Conservation (phyloP, 2,329 filamentous ascomycete species). For the Stagonosporopsis chrysanthemi region DNA sequence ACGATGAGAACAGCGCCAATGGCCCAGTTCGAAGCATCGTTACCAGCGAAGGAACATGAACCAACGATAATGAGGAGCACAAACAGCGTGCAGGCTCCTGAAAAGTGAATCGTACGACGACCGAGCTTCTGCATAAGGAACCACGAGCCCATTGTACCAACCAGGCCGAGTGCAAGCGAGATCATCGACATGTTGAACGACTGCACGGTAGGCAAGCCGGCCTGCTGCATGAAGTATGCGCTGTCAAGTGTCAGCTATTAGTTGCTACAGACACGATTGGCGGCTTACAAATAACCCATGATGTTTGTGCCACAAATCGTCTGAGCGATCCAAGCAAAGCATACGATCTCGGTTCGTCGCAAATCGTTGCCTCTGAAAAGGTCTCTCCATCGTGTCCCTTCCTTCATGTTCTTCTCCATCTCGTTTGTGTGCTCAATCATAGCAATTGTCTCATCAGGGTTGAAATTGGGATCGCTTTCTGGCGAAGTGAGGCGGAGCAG, state of each 20-base stretch:
- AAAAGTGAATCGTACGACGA: slow-evolving; percentile 76
- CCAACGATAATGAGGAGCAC: slow-evolving; percentile 79
- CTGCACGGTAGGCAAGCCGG: slow-evolving; percentile 52
- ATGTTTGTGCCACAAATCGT: slow-evolving; percentile 54
- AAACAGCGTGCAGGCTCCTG: slow-evolving; percentile 65
- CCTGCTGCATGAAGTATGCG: slow-evolving; percentile 57
- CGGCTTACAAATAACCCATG: slow-evolving; percentile 51
- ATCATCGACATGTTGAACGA: slow-evolving; percentile 59
- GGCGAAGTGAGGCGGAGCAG: slow-evolving; percentile 70
- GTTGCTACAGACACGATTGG: not conserved
- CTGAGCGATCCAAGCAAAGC: slow-evolving; percentile 56
- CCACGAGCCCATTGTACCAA: slow-evolving; percentile 81
- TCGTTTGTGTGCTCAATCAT: slow-evolving; percentile 92
- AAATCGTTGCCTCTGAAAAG: slow-evolving; percentile 81
- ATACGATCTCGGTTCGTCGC: slow-evolving; percentile 76
- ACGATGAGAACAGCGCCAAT: slow-evolving; percentile 43
- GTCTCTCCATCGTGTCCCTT: slow-evolving; percentile 76
- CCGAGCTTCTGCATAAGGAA: slow-evolving; percentile 80
- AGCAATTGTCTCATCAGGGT: slow-evolving; percentile 66
- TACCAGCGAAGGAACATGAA: slow-evolving; percentile 70
- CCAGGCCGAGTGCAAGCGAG: slow-evolving; percentile 70
- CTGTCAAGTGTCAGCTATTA: slow-evolving; percentile 24
- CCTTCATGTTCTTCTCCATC: slow-evolving; percentile 72
- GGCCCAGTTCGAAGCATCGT: slow-evolving; percentile 56
- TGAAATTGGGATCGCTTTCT: slow-evolving; percentile 64